Evolutionary conservation across 768 basidiomycete species (phyloP).

Genomic region (Atractiella rhizophila): DNA sequence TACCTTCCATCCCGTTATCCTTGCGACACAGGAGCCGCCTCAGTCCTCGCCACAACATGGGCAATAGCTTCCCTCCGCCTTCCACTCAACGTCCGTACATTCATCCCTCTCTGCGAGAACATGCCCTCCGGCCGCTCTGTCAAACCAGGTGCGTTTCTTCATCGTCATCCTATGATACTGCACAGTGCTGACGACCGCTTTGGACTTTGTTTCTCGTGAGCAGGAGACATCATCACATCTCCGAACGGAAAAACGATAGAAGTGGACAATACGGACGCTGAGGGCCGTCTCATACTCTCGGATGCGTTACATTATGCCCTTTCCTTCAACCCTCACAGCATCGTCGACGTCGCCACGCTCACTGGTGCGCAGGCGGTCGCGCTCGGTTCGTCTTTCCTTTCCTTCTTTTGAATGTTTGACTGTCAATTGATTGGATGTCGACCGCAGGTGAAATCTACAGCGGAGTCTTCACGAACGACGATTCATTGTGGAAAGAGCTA

Average conservation of each 20-base stretch:
- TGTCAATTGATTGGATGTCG: conserved; percentile 14
- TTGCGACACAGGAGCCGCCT: conserved; percentile 35
- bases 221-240: conserved; percentile 38
- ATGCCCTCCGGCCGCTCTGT: conserved; percentile 34
- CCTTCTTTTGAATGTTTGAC: conserved; percentile 36
- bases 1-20: background rate
- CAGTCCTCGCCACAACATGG: conserved; percentile 42
- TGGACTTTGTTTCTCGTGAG: too few species aligned
- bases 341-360: conserved; percentile 68
- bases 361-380: conserved; percentile 30
- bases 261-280: conserved; percentile 68
- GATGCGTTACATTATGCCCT: conserved; percentile 67
- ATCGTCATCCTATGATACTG: conserved; percentile 20
- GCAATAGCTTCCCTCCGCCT: conserved; percentile 57
- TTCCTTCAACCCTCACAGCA: conserved; percentile 51
- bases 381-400: background rate
- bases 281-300: conserved; percentile 28
- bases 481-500: background rate
- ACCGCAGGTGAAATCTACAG: conserved; percentile 51
- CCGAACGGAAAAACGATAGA: conserved; percentile 43
- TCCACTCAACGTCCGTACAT: conserved; percentile 51
- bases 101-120: conserved; percentile 59
- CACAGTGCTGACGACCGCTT: too few species aligned
- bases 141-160: conserved; percentile 6
- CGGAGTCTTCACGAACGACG: conserved; percentile 38